Base-by-base conservation (phyloP, 2,329 filamentous ascomycete genomes). In the Ophiostoma quercus region DNA sequence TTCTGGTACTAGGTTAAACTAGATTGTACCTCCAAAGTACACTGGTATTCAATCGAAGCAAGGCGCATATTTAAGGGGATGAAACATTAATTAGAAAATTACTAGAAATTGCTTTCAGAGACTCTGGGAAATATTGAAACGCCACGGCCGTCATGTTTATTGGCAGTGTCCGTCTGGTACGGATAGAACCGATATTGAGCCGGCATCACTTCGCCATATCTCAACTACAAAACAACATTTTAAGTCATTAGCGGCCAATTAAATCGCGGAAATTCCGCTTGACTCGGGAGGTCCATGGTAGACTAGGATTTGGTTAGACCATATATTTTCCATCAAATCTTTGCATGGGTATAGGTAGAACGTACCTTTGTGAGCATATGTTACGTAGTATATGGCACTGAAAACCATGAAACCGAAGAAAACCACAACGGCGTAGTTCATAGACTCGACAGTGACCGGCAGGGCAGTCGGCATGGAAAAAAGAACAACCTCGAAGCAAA, bases 401-500 rank as follows among this genome's bases (percentile, higher is more conserved):
- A 92, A 83, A 54, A 81, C 67, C 69, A 85, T 84, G 72, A 90
- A 89, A 5, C 82, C 88, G 34, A 89, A 84, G 74, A 92, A 91
- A n/a, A 92, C 90, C 43, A 88, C 90, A 16, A 87, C 87, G 1
- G 89, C 90, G 78, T 91, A 92, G 82, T 92, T 92, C 82, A 92
- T 89, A 54, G 81, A 83, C 22, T 79, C 76, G 6, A 83, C 78
- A 0, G 83, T 84, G 54, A 90, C 87, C 6, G 87, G 87, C n/a
- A 90, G 80, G 62, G 79, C 79, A 0, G 87, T 84, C 0, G 89
- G 90, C 87, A 91, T 90, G 79, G 87, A 92, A 82, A 92, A 92
- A 19, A 92, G 84, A 1, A 90, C 89, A 68, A 92, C 85, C 47
- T 88, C 89, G 69, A 92, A 83, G 16, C 83, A 74, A 69, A 87